Evolutionary conservation across 2,329 filamentous ascomycete genomes (phyloP).

Genomic region (Periglandula ipomoeae): DNA sequence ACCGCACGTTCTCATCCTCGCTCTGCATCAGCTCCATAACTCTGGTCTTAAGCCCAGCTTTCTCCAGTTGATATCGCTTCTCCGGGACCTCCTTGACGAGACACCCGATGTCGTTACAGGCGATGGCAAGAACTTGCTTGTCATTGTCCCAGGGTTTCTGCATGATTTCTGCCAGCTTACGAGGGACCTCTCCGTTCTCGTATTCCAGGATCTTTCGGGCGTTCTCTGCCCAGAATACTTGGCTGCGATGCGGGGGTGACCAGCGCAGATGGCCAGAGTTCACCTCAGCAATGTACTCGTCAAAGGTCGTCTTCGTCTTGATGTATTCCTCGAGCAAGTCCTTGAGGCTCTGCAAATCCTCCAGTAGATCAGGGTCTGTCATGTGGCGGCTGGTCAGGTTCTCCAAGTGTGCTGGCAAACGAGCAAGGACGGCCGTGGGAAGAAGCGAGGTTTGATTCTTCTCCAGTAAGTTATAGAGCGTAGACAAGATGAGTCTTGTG

Average conservation of each 20-base stretch:
- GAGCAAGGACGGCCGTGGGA: slow-evolving; percentile 76
- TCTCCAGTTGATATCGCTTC: slow-evolving; percentile 70
- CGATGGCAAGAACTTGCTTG: slow-evolving; percentile 83
- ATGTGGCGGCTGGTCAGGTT: slow-evolving; percentile 55
- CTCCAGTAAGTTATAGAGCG: slow-evolving; percentile 74
- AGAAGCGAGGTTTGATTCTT: slow-evolving; percentile 64
- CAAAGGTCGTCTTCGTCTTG: slow-evolving; percentile 67
- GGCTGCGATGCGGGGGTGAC: slow-evolving; percentile 83
- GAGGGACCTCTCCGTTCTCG: slow-evolving; percentile 68
- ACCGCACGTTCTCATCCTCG: slow-evolving; percentile 77
- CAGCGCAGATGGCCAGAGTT: slow-evolving; percentile 81
- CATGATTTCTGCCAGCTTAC: slow-evolving; percentile 79
- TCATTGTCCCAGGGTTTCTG: slow-evolving; percentile 65
- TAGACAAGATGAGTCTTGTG: slow-evolving; percentile 81
- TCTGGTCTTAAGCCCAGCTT: slow-evolving; percentile 71
- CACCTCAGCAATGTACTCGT: slow-evolving; percentile 84
- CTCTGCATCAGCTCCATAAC: slow-evolving; percentile 94
- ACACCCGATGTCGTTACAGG: slow-evolving; percentile 84
- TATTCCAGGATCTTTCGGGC: slow-evolving; percentile 78
- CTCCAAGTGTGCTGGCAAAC: slow-evolving; percentile 60
- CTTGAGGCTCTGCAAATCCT: slow-evolving; percentile 52
- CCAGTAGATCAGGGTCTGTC: slow-evolving; percentile 53
- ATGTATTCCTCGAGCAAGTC: slow-evolving; percentile 59
- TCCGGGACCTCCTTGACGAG: slow-evolving; percentile 86
- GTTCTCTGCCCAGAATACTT: slow-evolving; percentile 86